These are phyloP conservation scores for Tolypocladium pustulatum DNA, from an alignment of 2,329 filamentous ascomycete species.

Conservation along the genomic window DNA sequence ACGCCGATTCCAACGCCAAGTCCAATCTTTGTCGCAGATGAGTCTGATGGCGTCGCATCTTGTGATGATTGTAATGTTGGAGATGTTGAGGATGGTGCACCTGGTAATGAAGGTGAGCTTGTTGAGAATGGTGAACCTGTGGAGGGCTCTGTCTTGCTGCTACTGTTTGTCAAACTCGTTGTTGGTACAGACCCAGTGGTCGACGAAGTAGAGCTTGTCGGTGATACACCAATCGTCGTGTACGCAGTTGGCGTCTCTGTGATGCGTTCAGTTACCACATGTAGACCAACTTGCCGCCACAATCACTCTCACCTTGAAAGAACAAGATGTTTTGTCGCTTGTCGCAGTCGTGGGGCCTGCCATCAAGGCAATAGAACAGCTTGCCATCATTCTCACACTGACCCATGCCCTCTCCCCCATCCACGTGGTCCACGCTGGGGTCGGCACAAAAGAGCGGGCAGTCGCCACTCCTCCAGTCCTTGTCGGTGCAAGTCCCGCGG, in stretches of 20 bases:
- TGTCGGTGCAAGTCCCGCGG: conserved; percentile 23
- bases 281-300: background rate
- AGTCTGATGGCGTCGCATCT: background rate
- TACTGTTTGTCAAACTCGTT: background rate
- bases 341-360: conserved; percentile 1
- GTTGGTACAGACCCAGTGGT: background rate
- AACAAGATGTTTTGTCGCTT: background rate
- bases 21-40: background rate
- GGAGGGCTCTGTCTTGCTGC: background rate
- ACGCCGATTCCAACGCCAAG: background rate
- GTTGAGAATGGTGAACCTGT: background rate
- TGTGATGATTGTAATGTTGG: background rate
- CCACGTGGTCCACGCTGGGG: conserved; percentile 8
- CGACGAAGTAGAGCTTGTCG: background rate
- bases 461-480: conserved; percentile 15
- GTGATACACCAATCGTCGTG: background rate
- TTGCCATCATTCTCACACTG: conserved; percentile 5
- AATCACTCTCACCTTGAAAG: background rate
- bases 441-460: conserved; percentile 24
- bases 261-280: background rate
- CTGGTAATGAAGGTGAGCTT: too few species aligned
- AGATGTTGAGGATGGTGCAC: background rate
- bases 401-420: conserved; percentile 11
- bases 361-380: conserved; percentile 16
- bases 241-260: background rate